Evolutionary conservation across 2,329 filamentous ascomycete genomes (phyloP).

Genomic region (Ascochyta clinopodiicola): DNA sequence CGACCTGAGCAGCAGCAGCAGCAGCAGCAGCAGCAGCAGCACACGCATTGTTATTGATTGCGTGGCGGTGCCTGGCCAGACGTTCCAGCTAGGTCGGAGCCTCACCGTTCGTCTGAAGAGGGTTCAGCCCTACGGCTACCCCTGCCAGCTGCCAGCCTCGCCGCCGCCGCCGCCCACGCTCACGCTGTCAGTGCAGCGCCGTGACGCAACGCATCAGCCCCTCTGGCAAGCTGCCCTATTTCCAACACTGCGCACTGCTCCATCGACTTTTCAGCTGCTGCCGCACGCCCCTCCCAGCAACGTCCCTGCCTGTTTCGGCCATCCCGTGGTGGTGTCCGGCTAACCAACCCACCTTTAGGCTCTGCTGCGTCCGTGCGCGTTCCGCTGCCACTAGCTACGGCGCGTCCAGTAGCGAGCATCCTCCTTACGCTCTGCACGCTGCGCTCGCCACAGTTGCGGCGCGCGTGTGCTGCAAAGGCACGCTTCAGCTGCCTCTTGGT

Average conservation of each 20-base stretch:
- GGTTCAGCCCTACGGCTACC: slow-evolving; percentile 16
- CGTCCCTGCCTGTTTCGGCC: slow-evolving; percentile 36
- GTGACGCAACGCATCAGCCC: slow-evolving; percentile 20
- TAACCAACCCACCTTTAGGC: slow-evolving; percentile 22
- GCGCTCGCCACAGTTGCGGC: slow-evolving; percentile 40
- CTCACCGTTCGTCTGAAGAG: slow-evolving; percentile 19
- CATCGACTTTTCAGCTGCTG: slow-evolving; percentile 10
- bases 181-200: neutral
- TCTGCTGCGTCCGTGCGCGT: slow-evolving; percentile 22
- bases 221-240: slow-evolving; percentile 19
- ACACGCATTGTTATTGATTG: slow-evolving; percentile 12
- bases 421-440: slow-evolving; percentile 19
- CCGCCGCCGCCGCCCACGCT: slow-evolving; percentile 8
- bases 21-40: neutral
- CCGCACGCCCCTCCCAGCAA: slow-evolving; percentile 8
- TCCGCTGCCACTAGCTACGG: slow-evolving; percentile 13
- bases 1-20: neutral
- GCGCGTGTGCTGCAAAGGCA: slow-evolving; percentile 30
- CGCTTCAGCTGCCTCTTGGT: slow-evolving; percentile 46
- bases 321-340: slow-evolving; percentile 25
- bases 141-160: slow-evolving; percentile 23
- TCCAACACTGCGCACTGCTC: slow-evolving; percentile 1
- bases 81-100: slow-evolving; percentile 20
- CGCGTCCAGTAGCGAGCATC: slow-evolving; percentile 23
- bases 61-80: slow-evolving; percentile 32